Percentiles rank a stretch among this genome's conserved stretches.
Conservation (phyloP, 805 yeast species). For the Zygosaccharomyces gambellarensis region DNA sequence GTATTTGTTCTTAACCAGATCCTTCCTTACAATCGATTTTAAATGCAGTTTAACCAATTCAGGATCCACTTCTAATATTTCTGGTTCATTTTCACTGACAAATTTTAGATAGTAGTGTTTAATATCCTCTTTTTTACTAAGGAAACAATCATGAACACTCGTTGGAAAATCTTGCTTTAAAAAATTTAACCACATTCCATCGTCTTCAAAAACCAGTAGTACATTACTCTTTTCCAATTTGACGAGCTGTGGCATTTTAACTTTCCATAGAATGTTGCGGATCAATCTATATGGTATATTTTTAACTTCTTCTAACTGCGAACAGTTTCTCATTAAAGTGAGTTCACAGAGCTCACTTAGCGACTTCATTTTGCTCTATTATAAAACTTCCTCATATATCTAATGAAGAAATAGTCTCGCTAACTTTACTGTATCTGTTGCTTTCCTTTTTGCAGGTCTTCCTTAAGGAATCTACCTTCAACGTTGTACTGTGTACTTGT, state of each 20-base stretch:
- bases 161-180: constrained; percentile 35
- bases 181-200: constrained; percentile 34
- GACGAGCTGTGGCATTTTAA: constrained; percentile 32
- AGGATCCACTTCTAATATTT: constrained; percentile 7
- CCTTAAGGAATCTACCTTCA: background rate
- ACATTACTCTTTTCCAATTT: constrained; percentile 34
- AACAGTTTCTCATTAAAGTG: constrained; percentile 24
- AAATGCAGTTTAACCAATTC: constrained; percentile 18
- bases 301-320: constrained; percentile 27
- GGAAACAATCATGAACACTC: constrained; percentile 31
- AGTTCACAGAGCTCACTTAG: constrained; percentile 24
- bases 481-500: background rate
- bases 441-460: background rate
- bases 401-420: background rate
- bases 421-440: background rate
- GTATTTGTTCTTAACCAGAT: constrained; percentile 25
- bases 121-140: constrained; percentile 26
- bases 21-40: constrained; percentile 17
- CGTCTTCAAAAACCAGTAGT: constrained; percentile 37
- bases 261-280: constrained; percentile 26
- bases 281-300: constrained; percentile 35
- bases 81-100: constrained; percentile 13
- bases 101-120: constrained; percentile 18
- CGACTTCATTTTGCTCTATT: constrained; percentile 9
- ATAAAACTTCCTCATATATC: background rate